Percentiles rank a stretch among this genome's conserved stretches.
These are phyloP conservation scores for Kregervanrija pseudodelftensis DNA, from an alignment of 805 yeast genomes.

Conservation along the genomic window DNA sequence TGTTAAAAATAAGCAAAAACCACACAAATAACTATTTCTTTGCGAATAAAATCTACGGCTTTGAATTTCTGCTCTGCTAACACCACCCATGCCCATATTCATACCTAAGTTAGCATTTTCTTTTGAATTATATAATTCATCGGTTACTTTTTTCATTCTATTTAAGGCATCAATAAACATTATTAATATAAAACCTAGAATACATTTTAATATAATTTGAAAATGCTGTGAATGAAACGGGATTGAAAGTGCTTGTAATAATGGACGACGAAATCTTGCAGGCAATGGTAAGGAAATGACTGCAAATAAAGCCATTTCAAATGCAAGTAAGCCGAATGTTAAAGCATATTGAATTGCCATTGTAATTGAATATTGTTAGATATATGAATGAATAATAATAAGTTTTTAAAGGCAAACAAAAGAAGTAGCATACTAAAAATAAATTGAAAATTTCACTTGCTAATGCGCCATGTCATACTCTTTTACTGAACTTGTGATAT, in stretches of 20 bases:
- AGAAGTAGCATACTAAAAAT: not conserved
- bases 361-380: not conserved
- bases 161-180: conserved; percentile 85
- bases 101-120: conserved; percentile 5
- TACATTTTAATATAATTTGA: conserved; percentile 71
- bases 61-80: conserved; percentile 74
- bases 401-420: not conserved
- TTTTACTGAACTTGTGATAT: too few species aligned
- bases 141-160: conserved; percentile 63
- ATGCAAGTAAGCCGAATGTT: conserved; percentile 64
- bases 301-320: conserved; percentile 75
- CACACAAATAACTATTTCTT: conserved; percentile 92
- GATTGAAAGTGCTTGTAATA: conserved; percentile 53
- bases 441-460: too few species aligned
- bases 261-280: conserved; percentile 57
- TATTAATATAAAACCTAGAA: conserved; percentile 74
- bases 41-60: conserved; percentile 93
- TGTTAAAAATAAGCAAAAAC: conserved; percentile 87
- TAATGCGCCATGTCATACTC: too few species aligned
- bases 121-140: conserved; percentile 41
- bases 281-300: conserved; percentile 85
- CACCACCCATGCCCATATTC: conserved; percentile 21
- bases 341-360: conserved; percentile 28
- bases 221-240: conserved; percentile 70
- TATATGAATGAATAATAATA: not conserved